A percentile compares a stretch with the other conserved stretches of the same genome.
Evolutionary conservation across 768 basidiomycete genomes (phyloP).

Genomic region (Psilocybe cubensis): DNA sequence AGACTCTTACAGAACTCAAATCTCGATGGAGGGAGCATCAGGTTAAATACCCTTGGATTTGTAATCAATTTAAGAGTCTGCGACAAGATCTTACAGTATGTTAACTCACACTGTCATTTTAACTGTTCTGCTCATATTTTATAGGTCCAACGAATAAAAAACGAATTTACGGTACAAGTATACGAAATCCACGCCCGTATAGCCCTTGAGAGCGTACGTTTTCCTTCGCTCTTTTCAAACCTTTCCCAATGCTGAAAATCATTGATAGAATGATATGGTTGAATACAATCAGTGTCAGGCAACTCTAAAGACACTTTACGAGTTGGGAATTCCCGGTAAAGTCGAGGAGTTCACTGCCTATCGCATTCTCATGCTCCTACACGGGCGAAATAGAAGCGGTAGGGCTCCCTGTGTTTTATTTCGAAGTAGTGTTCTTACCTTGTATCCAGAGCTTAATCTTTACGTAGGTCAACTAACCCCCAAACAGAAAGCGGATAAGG

Average conservation of each 20-base stretch:
- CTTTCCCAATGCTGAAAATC: neutral
- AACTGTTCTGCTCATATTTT: conserved; percentile 3
- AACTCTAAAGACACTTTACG: conserved; percentile 87
- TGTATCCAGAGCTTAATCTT: conserved; percentile 84
- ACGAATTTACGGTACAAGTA: conserved; percentile 95
- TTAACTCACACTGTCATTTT: conserved; percentile 16
- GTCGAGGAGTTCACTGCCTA: conserved; percentile 97
- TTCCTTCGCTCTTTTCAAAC: neutral
- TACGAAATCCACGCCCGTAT: conserved; percentile 99
- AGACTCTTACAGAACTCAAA: conserved; percentile 87
- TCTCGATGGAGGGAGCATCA: conserved; percentile 80
- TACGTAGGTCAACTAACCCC: conserved; percentile 97
- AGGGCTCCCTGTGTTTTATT: conserved; percentile 24
- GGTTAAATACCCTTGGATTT: conserved; percentile 82
- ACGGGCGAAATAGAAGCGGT: conserved; percentile 95
- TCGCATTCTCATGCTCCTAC: conserved; percentile 93
- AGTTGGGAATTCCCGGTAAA: conserved; percentile 90
- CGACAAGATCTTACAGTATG: conserved; percentile 96
- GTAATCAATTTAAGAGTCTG: conserved; percentile 97
- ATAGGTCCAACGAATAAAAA: conserved; percentile 98
- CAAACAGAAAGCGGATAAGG: conserved; percentile 79
- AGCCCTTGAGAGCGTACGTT: conserved; percentile 58
- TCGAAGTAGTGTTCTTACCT: neutral
- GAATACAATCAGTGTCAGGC: conserved; percentile 99
- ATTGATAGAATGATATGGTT: conserved; percentile 86